phyloP scores from a whole-genome alignment of 805 yeast species.

The Myxozyma melibiosi region DNA sequence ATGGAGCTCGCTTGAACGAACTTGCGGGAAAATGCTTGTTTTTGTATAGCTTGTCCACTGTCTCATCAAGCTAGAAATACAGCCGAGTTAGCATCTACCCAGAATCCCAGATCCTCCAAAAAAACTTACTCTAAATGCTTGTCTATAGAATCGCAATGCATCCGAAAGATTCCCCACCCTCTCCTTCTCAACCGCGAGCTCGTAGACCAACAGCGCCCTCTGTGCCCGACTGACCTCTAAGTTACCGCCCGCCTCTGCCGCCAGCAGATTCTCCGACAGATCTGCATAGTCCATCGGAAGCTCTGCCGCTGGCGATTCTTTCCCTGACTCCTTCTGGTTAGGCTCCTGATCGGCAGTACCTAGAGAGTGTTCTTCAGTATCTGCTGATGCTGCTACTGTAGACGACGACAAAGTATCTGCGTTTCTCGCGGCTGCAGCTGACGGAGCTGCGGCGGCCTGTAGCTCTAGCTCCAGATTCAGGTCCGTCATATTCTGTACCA shows the following conservation, averaged over 20 bases:
- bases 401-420: constrained; percentile 1
- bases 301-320: not conserved
- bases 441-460: constrained; percentile 22
- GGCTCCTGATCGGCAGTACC: not conserved
- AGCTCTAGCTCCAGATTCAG: constrained; percentile 24
- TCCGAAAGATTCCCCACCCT: constrained; percentile 76
- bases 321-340: not conserved
- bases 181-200: constrained; percentile 71
- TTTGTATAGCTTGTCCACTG: constrained; percentile 71
- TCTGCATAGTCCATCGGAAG: constrained; percentile 5
- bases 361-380: not conserved
- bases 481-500: constrained; percentile 19
- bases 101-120: not conserved
- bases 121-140: constrained; percentile 59
- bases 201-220: constrained; percentile 64
- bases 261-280: not conserved
- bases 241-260: constrained; percentile 24
- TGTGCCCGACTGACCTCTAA: constrained; percentile 20
- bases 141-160: constrained; percentile 71
- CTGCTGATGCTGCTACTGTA: not conserved
- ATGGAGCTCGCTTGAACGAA: constrained; percentile 19
- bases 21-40: constrained; percentile 42
- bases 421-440: not conserved
- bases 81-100: not conserved
- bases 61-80: constrained; percentile 42